phyloP scores from a whole-genome alignment of 2,329 filamentous ascomycete genomes.

The Ceratocystis colombiana region DNA sequence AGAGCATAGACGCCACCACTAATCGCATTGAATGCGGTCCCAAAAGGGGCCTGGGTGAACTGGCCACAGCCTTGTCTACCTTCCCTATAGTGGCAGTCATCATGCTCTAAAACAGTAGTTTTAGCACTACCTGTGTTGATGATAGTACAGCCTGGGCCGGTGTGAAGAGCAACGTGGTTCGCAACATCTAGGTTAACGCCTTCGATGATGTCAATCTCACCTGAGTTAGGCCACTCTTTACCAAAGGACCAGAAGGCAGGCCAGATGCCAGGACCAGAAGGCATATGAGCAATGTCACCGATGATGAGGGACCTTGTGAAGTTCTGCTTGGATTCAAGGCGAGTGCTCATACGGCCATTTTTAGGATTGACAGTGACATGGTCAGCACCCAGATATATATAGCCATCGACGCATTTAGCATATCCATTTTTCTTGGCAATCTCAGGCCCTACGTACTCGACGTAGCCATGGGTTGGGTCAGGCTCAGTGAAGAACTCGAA shows the following conservation, averaged over 20 bases:
- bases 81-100: constrained; percentile 48
- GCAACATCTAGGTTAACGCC: constrained; percentile 55
- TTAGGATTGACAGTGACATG: constrained; percentile 44
- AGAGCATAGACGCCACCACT: constrained; percentile 63
- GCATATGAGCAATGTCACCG: constrained; percentile 66
- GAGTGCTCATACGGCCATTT: constrained; percentile 58
- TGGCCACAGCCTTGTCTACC: constrained; percentile 53
- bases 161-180: constrained; percentile 60
- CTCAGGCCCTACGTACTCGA: constrained; percentile 53
- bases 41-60: constrained; percentile 46
- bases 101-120: constrained; percentile 38
- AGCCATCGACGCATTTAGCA: constrained; percentile 45
- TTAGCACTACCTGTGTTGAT: constrained; percentile 41
- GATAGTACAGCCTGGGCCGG: constrained; percentile 49
- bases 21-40: constrained; percentile 58
- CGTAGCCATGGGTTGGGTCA: constrained; percentile 68
- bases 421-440: constrained; percentile 50
- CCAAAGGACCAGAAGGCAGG: constrained; percentile 63
- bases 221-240: constrained; percentile 56
- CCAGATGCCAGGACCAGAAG: constrained; percentile 60
- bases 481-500: constrained; percentile 46
- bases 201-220: constrained; percentile 75
- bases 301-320: constrained; percentile 63
- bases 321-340: constrained; percentile 54
- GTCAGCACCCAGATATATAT: constrained; percentile 62